Percentiles rank a stretch among this genome's conserved stretches.
Conservation (phyloP, 2,329 filamentous ascomycete species). For the Exophiala alcalophila region DNA sequence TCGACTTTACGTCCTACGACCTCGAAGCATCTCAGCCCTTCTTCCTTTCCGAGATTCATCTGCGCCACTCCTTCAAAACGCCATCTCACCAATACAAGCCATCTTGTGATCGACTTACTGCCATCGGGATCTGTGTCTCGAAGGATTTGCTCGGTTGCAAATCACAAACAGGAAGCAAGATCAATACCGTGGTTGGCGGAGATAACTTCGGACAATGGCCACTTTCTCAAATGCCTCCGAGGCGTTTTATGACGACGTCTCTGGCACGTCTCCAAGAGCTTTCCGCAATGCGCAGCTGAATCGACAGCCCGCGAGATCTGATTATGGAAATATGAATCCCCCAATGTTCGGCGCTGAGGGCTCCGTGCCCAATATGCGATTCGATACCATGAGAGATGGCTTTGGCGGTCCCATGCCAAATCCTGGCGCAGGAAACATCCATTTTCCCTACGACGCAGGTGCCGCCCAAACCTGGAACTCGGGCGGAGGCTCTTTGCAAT, state of each 20-base stretch:
- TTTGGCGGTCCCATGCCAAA: constrained; percentile 40
- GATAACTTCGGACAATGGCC: constrained; percentile 17
- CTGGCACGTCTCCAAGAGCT: constrained; percentile 70
- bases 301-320: constrained; percentile 63
- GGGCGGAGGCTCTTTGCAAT: constrained; percentile 64
- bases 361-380: constrained; percentile 50
- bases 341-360: constrained; percentile 71
- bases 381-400: constrained; percentile 56
- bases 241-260: constrained; percentile 70
- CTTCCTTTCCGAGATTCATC: too few relatives aligned
- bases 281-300: constrained; percentile 66
- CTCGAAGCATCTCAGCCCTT: background rate
- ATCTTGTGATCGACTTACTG: too few relatives aligned
- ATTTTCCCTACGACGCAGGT: constrained; percentile 66
- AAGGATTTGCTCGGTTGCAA: too few relatives aligned
- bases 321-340: constrained; percentile 65
- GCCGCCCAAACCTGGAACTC: constrained; percentile 78
- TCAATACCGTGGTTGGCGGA: too few relatives aligned
- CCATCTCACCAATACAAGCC: too few relatives aligned
- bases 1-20: background rate
- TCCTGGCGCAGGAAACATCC: constrained; percentile 53
- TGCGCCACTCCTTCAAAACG: too few relatives aligned
- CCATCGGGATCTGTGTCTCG: background rate
- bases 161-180: too few relatives aligned
- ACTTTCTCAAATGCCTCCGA: constrained; percentile 41